These are phyloP conservation scores for Pythium chondricola DNA, from an alignment of 352 stramenopile genomes.

Conservation along the genomic window DNA sequence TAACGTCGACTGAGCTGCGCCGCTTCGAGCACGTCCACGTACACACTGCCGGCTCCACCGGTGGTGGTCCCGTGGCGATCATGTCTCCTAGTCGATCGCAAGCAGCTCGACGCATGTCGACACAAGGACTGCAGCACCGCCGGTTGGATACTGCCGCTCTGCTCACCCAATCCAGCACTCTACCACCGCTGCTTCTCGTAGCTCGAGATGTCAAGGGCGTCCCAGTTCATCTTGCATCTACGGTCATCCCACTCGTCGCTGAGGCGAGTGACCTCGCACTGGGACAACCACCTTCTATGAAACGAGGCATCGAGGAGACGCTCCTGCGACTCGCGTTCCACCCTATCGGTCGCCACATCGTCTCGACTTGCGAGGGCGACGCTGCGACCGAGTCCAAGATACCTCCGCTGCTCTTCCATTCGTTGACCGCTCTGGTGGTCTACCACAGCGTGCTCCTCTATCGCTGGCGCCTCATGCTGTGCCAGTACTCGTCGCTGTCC, in stretches of 20 bases:
- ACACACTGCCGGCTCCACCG: neutral
- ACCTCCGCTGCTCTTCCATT: conserved; percentile 16
- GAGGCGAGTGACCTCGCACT: conserved; percentile 2
- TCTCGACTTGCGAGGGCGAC: neutral
- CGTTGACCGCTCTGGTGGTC: conserved; percentile 34
- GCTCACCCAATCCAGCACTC: neutral
- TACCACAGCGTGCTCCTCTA: conserved; percentile 32
- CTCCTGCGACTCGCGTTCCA: conserved; percentile 34
- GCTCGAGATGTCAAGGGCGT: neutral
- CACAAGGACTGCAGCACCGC: conserved; percentile 8
- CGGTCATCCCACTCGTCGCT: no score
- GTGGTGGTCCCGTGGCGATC: neutral
- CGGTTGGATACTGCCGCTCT: neutral
- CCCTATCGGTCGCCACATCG: conserved; percentile 7
- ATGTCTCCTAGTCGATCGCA: neutral
- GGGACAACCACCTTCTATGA: conserved; percentile 20
- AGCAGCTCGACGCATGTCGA: conserved; percentile 11
- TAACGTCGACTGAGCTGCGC: conserved; percentile 11
- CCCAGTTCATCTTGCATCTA: conserved; percentile 8
- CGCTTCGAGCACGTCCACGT: conserved; percentile 1
- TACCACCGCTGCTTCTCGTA: conserved; percentile 1
- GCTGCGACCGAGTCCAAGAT: neutral
- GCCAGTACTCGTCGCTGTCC: conserved; percentile 1
- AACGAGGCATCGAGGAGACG: conserved; percentile 32
- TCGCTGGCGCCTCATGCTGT: conserved; percentile 13